Conservation (phyloP, 345 rosid species). For the Nephelium lappaceum region DNA sequence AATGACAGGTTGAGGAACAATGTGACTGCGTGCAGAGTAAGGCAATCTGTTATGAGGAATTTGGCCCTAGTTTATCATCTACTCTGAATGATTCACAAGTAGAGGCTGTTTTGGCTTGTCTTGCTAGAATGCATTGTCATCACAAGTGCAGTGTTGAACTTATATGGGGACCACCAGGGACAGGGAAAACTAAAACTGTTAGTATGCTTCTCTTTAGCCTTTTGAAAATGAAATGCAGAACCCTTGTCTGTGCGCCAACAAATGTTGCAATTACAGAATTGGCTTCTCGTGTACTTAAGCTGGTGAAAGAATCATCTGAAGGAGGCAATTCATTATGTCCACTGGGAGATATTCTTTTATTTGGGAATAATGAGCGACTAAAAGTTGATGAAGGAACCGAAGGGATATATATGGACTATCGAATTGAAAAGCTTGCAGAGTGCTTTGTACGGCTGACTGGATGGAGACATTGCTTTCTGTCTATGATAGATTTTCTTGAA, state of each 20-base stretch:
- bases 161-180: not conserved
- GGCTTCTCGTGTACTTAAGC: not conserved
- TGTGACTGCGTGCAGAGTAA: not conserved
- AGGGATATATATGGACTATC: too few relatives aligned
- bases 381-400: too few relatives aligned
- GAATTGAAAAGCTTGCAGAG: too few relatives aligned
- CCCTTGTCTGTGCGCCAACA: not conserved
- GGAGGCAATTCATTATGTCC: not conserved
- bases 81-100: not conserved
- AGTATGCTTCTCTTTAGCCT: not conserved
- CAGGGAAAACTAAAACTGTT: not conserved
- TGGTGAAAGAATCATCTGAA: not conserved
- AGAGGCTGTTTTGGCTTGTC: not conserved
- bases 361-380: too few relatives aligned
- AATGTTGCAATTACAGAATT: not conserved
- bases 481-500: too few relatives aligned
- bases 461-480: too few relatives aligned
- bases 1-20: not conserved
- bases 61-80: not conserved
- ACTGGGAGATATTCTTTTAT: slow-evolving; percentile 19
- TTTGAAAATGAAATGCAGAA: not conserved
- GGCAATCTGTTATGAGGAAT: not conserved
- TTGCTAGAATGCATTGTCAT: not conserved
- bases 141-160: not conserved
- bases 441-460: too few relatives aligned